phyloP scores from a whole-genome alignment of 2,329 filamentous ascomycete genomes.

The Gnomoniopsis sp. region DNA sequence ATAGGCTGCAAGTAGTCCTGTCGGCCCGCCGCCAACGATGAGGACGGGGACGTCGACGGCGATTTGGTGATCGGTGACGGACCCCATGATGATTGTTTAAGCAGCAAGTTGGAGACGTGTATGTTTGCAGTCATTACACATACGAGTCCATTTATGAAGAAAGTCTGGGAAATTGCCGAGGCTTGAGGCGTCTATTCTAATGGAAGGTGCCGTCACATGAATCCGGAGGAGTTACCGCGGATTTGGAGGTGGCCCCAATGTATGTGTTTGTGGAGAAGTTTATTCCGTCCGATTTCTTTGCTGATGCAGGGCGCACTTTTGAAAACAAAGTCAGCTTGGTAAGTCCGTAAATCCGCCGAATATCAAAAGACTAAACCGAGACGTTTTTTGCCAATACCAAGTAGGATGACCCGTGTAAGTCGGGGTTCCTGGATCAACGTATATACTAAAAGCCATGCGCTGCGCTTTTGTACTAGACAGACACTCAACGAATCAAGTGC shows the following conservation, averaged over 20 bases:
- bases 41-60: slow-evolving; percentile 29
- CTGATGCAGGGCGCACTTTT: too few species aligned
- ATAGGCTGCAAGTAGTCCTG: slow-evolving; percentile 31
- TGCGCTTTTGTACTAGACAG: too few species aligned
- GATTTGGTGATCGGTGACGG: neutral
- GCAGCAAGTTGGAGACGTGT: too few species aligned
- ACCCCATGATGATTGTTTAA: neutral
- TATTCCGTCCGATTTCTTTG: neutral
- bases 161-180: neutral
- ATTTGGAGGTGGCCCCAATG: neutral
- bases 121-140: too few species aligned
- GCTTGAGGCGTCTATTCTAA: neutral
- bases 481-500: too few species aligned
- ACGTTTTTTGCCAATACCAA: neutral
- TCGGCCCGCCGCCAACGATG: slow-evolving; percentile 33
- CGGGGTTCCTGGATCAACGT: too few species aligned
- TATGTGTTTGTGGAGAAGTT: neutral
- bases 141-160: too few species aligned
- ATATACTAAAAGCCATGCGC: too few species aligned
- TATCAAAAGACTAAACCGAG: neutral
- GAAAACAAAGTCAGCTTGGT: neutral
- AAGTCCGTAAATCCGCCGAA: neutral
- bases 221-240: neutral
- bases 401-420: too few species aligned
- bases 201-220: neutral